These are phyloP conservation scores for Dactylonectria estremocensis DNA, from an alignment of 2,329 filamentous ascomycete genomes.

Conservation along the genomic window DNA sequence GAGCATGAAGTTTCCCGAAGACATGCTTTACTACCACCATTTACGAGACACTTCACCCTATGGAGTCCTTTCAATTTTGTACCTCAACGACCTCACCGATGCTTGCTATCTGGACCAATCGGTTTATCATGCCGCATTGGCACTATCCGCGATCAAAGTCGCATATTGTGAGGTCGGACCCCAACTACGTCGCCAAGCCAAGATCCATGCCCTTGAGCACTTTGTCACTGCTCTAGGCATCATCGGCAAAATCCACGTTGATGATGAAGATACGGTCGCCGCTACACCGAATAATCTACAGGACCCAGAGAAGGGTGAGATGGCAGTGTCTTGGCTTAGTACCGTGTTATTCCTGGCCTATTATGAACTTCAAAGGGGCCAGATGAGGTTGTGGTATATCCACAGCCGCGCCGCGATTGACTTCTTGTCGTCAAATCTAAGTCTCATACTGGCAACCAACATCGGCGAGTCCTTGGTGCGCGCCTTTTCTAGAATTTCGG, in stretches of 20 bases:
- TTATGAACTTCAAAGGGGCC: not conserved
- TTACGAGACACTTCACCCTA: not conserved
- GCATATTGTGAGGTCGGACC: not conserved
- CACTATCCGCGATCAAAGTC: not conserved
- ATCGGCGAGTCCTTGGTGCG: too few relatives aligned
- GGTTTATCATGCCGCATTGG: not conserved
- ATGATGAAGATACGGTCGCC: too few relatives aligned
- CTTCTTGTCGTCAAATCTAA: conserved; percentile 2
- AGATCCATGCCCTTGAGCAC: not conserved
- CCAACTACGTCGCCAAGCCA: not conserved
- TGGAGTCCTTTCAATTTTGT: not conserved
- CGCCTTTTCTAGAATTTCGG: too few relatives aligned
- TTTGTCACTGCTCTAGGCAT: not conserved
- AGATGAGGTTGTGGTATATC: not conserved
- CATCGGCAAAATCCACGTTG: not conserved
- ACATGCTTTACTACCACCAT: conserved; percentile 2
- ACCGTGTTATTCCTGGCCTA: not conserved
- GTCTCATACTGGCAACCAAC: too few relatives aligned
- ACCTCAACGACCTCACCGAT: not conserved
- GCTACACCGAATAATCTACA: too few relatives aligned
- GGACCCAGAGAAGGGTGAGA: too few relatives aligned
- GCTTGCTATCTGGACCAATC: not conserved
- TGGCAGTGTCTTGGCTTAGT: not conserved
- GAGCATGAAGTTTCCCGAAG: conserved; percentile 1
- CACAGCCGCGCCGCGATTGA: not conserved